A percentile compares a stretch with the other conserved stretches of the same genome.
These are phyloP conservation scores for Dictyostelium purpureum DNA, from an alignment of 78 protist species.

Conservation along the genomic window DNA sequence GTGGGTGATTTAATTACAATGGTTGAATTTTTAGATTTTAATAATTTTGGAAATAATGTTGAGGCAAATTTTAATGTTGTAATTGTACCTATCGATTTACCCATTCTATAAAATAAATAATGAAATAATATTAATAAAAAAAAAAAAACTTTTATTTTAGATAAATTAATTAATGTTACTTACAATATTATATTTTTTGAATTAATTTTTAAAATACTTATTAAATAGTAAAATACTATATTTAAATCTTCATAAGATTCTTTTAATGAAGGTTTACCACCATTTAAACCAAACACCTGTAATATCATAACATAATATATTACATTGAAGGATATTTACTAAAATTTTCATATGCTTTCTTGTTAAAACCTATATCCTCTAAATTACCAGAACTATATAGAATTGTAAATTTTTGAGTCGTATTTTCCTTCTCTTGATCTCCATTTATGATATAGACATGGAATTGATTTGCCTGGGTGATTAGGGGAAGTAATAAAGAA, in stretches of 20 bases:
- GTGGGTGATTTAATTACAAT: not conserved
- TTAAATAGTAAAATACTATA: constrained; percentile 49
- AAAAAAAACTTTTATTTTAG: not conserved
- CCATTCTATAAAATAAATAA: constrained; percentile 32
- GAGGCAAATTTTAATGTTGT: constrained; percentile 41
- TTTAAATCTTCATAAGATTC: constrained; percentile 30
- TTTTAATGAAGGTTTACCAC: constrained; percentile 51
- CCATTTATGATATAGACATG: constrained; percentile 68
- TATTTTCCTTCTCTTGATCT: constrained; percentile 13
- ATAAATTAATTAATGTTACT: not conserved
- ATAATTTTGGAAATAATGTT: constrained; percentile 21
- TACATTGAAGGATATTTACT: constrained; percentile 27
- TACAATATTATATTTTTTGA: constrained; percentile 53
- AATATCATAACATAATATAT: constrained; percentile 51
- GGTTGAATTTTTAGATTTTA: not conserved
- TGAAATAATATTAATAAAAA: not conserved
- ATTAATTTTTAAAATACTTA: constrained; percentile 13
- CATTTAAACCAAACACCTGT: constrained; percentile 68
- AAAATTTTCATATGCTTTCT: constrained; percentile 37
- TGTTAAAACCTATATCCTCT: constrained; percentile 58
- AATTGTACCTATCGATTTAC: constrained; percentile 68
- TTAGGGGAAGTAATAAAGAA: constrained; percentile 9
- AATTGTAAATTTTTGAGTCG: constrained; percentile 20
- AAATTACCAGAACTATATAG: constrained; percentile 49
- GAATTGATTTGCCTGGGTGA: constrained; percentile 18